Evolutionary conservation across 2,329 filamentous ascomycete species (phyloP), one percentile per base, ranked within the genome.

Genomic region (Byssoonygena ceratinophila): DNA sequence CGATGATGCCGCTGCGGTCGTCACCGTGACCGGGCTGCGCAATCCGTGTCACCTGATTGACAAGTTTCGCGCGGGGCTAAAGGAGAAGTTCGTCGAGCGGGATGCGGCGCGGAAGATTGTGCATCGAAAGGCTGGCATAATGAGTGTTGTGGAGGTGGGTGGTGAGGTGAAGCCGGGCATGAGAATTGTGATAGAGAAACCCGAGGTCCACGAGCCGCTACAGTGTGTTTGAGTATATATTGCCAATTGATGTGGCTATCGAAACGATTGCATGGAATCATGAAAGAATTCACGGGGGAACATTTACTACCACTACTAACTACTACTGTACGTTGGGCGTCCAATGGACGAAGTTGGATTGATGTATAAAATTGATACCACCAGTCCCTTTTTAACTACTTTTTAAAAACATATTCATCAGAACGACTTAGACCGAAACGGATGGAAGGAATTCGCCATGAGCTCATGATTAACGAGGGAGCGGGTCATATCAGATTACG

Each of bases 41-140:
- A 58, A 60, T 43, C 58, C 59, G 14, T 59, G 59, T 46, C 53
- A 55, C 8, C 57, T 57, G 47, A 61, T 62, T 45, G 55, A 59
- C 27, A 55, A 57, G 29, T 60, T 58, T 36, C 51, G 51, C 7
- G 22, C 23, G 29, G 54, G 54, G 12, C 16, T 55, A 27, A 50
- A 55, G 46, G 54, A 55, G 34, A 43, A 51, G 8, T 55, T 55
- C 20, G 46, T 55, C 14, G 46, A 53, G 23, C 41, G 54, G 4
- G 51, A 55, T 43, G 23, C 40, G 31, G 32, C 34, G 31, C 39
- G 59, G n/a, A 49, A 45, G 37, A 59, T 62, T 43, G 37, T 59
- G 6, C 57, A 27, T 3, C 41, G 60, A 14, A 58, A 54, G 41
- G 60, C 60, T 11, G 60, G 60, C 11, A 55, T 62, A 46, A 61